A percentile compares a stretch with the other conserved stretches of the same genome.
These are phyloP conservation scores for Aspergillus sergii DNA, from an alignment of 2,329 filamentous ascomycete genomes.

Conservation along the genomic window DNA sequence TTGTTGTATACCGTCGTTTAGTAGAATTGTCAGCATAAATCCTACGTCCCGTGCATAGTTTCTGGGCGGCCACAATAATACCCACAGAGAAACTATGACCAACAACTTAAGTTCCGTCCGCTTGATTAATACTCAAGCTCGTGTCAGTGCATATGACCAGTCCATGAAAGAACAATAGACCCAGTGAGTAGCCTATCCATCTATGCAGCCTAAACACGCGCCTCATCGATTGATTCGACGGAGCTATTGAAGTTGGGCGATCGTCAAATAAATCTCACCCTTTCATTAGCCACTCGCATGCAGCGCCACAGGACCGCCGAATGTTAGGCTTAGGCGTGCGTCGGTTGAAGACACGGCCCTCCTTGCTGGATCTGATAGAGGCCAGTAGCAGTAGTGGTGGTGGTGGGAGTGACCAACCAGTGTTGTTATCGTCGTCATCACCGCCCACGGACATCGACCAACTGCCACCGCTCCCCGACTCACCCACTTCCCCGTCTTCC, in stretches of 20 bases:
- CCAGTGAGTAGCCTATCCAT: background rate
- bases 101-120: background rate
- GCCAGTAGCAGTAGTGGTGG: conserved; percentile 17
- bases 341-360: conserved; percentile 61
- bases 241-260: background rate
- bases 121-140: background rate
- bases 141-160: background rate
- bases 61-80: background rate
- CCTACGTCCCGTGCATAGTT: background rate
- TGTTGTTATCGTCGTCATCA: conserved; percentile 25
- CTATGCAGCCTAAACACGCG: background rate
- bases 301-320: conserved; percentile 25
- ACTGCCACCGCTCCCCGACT: conserved; percentile 49
- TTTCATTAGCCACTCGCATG: background rate
- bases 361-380: conserved; percentile 62
- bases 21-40: background rate
- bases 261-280: background rate
- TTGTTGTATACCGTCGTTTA: background rate
- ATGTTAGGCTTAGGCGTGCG: conserved; percentile 61
- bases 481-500: conserved; percentile 40
- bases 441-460: conserved; percentile 43
- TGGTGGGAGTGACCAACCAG: conserved; percentile 13
- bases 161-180: background rate
- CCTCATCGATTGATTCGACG: background rate
- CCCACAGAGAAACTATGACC: background rate